Conservation (phyloP, 331 rosid genomes). For the Malus hybrid region DNA sequence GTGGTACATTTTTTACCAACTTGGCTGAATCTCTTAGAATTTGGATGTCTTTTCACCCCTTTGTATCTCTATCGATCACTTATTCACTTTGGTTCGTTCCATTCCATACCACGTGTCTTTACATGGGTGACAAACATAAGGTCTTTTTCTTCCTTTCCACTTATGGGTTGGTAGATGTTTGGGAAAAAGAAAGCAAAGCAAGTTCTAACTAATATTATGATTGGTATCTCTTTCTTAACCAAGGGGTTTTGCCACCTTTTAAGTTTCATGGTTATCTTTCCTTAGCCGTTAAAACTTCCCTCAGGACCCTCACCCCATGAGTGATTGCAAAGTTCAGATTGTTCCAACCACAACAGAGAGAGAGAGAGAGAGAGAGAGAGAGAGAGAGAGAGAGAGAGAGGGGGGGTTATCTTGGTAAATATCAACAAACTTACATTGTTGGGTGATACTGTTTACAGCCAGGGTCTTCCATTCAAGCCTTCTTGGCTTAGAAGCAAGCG, state of each 20-base stretch:
- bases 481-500: slow-evolving; percentile 47
- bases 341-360: too few relatives aligned
- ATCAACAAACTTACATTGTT: not conserved
- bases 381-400: not conserved
- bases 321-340: slow-evolving; percentile 7
- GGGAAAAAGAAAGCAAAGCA: not conserved
- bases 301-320: not conserved
- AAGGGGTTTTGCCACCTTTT: slow-evolving; percentile 6
- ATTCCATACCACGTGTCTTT: too few relatives aligned
- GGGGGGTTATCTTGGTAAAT: slow-evolving; percentile 15
- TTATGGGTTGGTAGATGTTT: too few relatives aligned
- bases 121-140: too few relatives aligned
- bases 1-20: too few relatives aligned
- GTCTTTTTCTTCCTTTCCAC: too few relatives aligned
- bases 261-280: slow-evolving; percentile 21
- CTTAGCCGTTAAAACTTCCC: slow-evolving; percentile 33
- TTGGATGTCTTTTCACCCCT: too few relatives aligned
- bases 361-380: not conserved
- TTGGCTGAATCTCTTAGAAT: too few relatives aligned
- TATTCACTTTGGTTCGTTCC: too few relatives aligned
- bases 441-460: slow-evolving; percentile 9
- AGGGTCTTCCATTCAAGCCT: slow-evolving; percentile 1
- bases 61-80: too few relatives aligned
- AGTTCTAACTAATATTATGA: not conserved
- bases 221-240: slow-evolving; percentile 11